Evolutionary conservation across 176 grass and related monocot genomes (phyloP), one percentile per base, ranked within the genome.

Genomic region (Oryza officinalis): DNA sequence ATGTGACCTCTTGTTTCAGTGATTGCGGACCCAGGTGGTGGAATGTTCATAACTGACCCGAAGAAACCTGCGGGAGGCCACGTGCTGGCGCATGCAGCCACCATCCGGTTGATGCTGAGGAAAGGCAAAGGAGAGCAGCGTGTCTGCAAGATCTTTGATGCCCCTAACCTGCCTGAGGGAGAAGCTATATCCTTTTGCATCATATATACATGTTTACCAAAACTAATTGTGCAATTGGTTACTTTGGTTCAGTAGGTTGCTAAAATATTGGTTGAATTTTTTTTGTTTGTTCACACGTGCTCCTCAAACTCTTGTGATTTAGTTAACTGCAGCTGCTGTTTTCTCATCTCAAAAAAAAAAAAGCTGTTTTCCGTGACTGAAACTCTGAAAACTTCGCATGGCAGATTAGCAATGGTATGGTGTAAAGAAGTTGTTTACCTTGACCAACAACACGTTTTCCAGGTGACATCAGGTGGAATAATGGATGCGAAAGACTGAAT

Each of bases 61-160:
- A 98, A 98, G 72, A 98, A 98, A 44, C 92, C 96, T 20, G 92
- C 92, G 15, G 91, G 96, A 8, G 96, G 92, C 3, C 94, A 97
- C 5, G 94, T 97, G 49, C 65, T 95, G 69, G 93, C 87, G 8
- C 89, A 95, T 70, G 91, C 91, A 13, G 86, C 75, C 64, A 98
- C 89, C 27, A 91, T 93, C 80, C 80, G 93, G 67, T 65, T 95
- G 87, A 93, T 95, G 91, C 91, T 92, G 83, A 92, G 96, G 80
- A 93, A 98, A 90, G 91, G 96, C 76, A 98, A 98, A 88, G 96
- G 96, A 15, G 93, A 98, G 78, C 96, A 93, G 52, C 89, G 92
- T 66, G 91, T 92, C 46, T 94, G 91, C 93, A 95, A 95, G 89
- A 87, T 98, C 76, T 93, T 93, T 76, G 96, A 95, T 75, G 96